These are phyloP conservation scores for Fomitopsis schrenkii DNA, from an alignment of 1,284 basidiomycete species.

Conservation along the genomic window DNA sequence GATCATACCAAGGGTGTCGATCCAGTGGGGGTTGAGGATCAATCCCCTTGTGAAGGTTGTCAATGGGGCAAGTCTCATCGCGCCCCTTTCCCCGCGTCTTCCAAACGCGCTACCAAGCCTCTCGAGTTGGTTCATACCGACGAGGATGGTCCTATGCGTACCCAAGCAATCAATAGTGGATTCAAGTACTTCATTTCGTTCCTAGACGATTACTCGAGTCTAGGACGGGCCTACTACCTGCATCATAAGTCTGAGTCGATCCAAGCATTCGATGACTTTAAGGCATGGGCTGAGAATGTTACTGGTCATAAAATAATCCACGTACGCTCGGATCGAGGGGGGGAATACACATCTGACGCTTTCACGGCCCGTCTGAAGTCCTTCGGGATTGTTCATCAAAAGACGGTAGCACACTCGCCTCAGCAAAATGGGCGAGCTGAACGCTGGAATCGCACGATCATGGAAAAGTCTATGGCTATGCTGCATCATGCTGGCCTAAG, in stretches of 20 bases:
- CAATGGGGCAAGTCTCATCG: not conserved
- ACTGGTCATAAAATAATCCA: not conserved
- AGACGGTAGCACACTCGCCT: not conserved
- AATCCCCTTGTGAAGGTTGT: not conserved
- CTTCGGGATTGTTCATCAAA: not conserved
- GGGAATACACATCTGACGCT: not conserved
- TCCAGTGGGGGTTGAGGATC: not conserved
- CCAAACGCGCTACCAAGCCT: not conserved
- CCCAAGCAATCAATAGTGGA: not conserved
- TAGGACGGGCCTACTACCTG: not conserved
- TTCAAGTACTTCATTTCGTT: not conserved
- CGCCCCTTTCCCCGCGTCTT: not conserved
- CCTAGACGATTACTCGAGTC: not conserved
- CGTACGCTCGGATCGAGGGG: not conserved
- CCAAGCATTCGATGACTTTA: not conserved
- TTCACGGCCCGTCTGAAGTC: not conserved
- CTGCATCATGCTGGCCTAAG: not conserved
- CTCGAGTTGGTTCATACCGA: not conserved
- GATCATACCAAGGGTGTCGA: not conserved
- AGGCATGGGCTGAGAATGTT: not conserved
- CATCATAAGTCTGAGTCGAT: not conserved
- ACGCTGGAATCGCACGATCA: not conserved
- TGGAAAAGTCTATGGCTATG: not conserved
- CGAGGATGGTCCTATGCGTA: not conserved
- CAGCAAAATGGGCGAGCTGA: not conserved